Percentiles rank a stretch among this genome's conserved stretches.
These are phyloP conservation scores for Simplicillium aogashimaense DNA, from an alignment of 2,329 filamentous ascomycete species.

Conservation along the genomic window DNA sequence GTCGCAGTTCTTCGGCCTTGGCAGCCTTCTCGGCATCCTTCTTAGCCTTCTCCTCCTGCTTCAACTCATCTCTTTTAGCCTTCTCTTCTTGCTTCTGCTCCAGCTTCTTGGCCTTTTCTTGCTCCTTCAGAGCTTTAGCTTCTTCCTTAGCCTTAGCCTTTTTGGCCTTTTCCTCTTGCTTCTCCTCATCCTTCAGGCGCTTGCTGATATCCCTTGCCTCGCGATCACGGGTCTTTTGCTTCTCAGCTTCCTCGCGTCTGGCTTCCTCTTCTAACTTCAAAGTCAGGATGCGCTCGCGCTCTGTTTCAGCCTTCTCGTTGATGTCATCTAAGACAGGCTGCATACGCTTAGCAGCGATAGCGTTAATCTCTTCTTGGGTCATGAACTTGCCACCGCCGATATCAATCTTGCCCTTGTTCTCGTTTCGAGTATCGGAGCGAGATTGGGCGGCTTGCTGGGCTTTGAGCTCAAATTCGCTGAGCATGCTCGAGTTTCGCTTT, in stretches of 20 bases:
- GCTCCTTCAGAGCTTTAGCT: constrained; percentile 21
- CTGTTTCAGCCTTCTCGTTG: constrained; percentile 63
- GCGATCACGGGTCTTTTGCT: constrained; percentile 37
- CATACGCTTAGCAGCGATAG: constrained; percentile 65
- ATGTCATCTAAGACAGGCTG: constrained; percentile 83
- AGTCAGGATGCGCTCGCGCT: constrained; percentile 58
- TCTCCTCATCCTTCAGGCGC: constrained; percentile 47
- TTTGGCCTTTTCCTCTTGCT: constrained; percentile 29
- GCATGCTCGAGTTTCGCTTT: constrained; percentile 55
- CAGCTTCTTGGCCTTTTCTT: constrained; percentile 29
- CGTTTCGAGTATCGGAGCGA: constrained; percentile 50
- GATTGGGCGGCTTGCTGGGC: constrained; percentile 60
- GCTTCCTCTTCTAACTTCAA: constrained; percentile 51
- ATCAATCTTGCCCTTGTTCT: constrained; percentile 47
- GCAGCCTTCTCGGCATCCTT: constrained; percentile 43
- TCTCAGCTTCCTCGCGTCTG: constrained; percentile 39
- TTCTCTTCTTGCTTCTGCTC: constrained; percentile 19
- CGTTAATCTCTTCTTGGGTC: constrained; percentile 67
- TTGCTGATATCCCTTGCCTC: constrained; percentile 43
- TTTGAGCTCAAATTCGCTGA: constrained; percentile 71
- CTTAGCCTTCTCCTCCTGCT: constrained; percentile 23
- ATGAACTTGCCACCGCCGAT: constrained; percentile 77
- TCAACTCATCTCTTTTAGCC: constrained; percentile 5
- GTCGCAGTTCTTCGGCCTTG: constrained; percentile 42
- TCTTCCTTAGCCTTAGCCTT: constrained; percentile 47